A percentile compares a stretch with the other conserved stretches of the same genome.
These are phyloP conservation scores for Leucosporidium yakuticum DNA, from an alignment of 768 basidiomycete genomes.

Conservation along the genomic window DNA sequence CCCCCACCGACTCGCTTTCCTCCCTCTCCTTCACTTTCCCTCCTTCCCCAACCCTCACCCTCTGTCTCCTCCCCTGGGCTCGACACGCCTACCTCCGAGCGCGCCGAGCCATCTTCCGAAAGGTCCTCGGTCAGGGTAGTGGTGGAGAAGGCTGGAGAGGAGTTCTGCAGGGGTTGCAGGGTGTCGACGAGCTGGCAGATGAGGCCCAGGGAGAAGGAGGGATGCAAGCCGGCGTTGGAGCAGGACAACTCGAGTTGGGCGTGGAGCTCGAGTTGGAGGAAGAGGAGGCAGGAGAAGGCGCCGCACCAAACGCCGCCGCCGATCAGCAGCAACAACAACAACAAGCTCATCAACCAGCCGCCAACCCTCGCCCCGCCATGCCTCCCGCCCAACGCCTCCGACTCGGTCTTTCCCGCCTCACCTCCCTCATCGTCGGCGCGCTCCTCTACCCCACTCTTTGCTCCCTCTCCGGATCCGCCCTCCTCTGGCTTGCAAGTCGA, in stretches of 20 bases:
- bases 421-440: constrained; percentile 33
- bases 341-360: too few relatives aligned
- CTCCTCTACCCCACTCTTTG: constrained; percentile 33
- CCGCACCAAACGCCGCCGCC: neutral
- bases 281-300: neutral
- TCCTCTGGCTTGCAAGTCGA: constrained; percentile 29
- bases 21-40: constrained; percentile 34
- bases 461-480: constrained; percentile 22
- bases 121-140: constrained; percentile 24
- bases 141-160: constrained; percentile 16
- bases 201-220: neutral
- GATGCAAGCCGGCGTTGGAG: too few relatives aligned
- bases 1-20: constrained; percentile 20
- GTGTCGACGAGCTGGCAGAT: constrained; percentile 3
- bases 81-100: constrained; percentile 30
- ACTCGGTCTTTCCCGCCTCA: constrained; percentile 23
- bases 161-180: constrained; percentile 22
- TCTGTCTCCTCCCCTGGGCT: constrained; percentile 37
- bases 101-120: constrained; percentile 13
- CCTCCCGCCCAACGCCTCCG: constrained; percentile 11
- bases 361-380: too few relatives aligned
- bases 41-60: constrained; percentile 32
- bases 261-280: neutral
- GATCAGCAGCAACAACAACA: too few relatives aligned
- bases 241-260: neutral